Evolutionary conservation across 164 flowering plant species (phyloP).

Genomic region (Magnolia officinalis): DNA sequence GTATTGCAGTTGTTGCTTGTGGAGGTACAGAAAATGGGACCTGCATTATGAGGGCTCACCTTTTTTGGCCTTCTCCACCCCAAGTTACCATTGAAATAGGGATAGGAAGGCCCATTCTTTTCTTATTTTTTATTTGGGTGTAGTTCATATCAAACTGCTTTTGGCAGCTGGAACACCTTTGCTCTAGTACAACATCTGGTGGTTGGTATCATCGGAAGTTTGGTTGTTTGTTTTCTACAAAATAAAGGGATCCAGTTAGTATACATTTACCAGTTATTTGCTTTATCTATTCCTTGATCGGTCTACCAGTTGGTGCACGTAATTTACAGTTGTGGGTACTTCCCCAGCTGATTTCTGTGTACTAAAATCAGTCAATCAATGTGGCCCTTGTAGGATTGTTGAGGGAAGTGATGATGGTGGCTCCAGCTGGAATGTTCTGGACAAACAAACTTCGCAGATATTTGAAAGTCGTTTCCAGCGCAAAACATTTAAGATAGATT

Average conservation of each 20-base stretch:
- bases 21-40: background rate
- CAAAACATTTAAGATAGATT: slow-evolving; percentile 41
- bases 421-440: slow-evolving; percentile 67
- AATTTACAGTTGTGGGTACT: background rate
- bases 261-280: background rate
- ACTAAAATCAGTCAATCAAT: background rate
- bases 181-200: too few relatives aligned
- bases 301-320: too few relatives aligned
- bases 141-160: background rate
- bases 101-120: background rate
- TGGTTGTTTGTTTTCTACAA: background rate
- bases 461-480: slow-evolving; percentile 78
- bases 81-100: background rate
- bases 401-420: slow-evolving; percentile 92
- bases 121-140: background rate
- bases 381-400: slow-evolving; percentile 49
- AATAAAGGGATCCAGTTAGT: background rate
- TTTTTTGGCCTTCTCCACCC: background rate
- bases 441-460: slow-evolving; percentile 56
- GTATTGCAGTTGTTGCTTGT: too few relatives aligned
- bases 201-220: too few relatives aligned
- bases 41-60: background rate
- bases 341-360: background rate
- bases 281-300: background rate
- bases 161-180: too few relatives aligned